Evolutionary conservation across 768 basidiomycete species (phyloP).

Genomic region (Hemileccinum impolitum): DNA sequence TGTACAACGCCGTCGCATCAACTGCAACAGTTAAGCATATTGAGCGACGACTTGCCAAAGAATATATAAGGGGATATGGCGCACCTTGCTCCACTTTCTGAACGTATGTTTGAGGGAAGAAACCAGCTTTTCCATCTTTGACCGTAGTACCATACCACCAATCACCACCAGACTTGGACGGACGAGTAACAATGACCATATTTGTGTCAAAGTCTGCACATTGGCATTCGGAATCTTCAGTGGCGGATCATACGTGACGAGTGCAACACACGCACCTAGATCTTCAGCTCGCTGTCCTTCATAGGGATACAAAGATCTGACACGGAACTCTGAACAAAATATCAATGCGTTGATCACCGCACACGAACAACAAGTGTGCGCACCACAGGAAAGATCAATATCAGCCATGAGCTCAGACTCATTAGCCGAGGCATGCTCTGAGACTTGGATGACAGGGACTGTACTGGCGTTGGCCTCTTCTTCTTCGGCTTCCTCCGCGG

Average conservation of each 20-base stretch:
- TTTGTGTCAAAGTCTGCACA: slow-evolving; percentile 75
- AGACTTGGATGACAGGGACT: slow-evolving; percentile 54
- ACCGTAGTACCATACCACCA: slow-evolving; percentile 90
- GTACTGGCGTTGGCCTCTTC: slow-evolving; percentile 34
- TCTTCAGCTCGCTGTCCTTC: slow-evolving; percentile 87
- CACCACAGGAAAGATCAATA: slow-evolving; percentile 66
- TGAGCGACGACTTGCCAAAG: background rate
- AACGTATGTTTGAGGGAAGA: slow-evolving; percentile 91
- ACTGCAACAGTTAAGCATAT: slow-evolving; percentile 33
- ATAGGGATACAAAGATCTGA: slow-evolving; percentile 81
- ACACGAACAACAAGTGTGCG: slow-evolving; percentile 4
- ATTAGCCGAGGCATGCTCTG: slow-evolving; percentile 40
- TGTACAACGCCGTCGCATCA: slow-evolving; percentile 76
- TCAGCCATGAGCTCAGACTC: slow-evolving; percentile 60
- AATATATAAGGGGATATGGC: background rate
- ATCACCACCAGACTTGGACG: slow-evolving; percentile 79
- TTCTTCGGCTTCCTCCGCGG: slow-evolving; percentile 62
- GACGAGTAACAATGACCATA: slow-evolving; percentile 72
- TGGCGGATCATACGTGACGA: background rate
- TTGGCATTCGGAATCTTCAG: background rate
- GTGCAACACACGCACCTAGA: slow-evolving; percentile 56
- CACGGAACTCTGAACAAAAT: slow-evolving; percentile 57
- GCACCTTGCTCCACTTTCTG: slow-evolving; percentile 64
- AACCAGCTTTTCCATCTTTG: slow-evolving; percentile 66
- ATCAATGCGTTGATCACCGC: slow-evolving; percentile 1